Conservation (phyloP, 306 rosid species). For the Quercus cerris region DNA sequence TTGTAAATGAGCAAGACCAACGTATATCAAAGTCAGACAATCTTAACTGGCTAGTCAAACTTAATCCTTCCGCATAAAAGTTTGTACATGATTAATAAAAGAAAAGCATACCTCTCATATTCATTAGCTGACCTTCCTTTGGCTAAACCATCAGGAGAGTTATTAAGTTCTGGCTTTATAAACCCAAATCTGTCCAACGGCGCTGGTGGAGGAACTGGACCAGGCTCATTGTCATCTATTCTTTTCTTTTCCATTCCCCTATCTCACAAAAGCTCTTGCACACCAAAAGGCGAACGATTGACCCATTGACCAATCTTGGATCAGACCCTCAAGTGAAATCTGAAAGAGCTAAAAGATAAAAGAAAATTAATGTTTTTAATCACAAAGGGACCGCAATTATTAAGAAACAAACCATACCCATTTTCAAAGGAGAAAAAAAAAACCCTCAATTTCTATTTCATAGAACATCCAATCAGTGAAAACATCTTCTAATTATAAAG, state of each 20-base stretch:
- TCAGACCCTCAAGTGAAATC: slow-evolving; percentile 2
- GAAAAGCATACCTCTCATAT: slow-evolving; percentile 53
- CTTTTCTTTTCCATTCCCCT: slow-evolving; percentile 76
- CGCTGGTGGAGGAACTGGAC: slow-evolving; percentile 65
- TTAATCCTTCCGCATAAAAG: not conserved
- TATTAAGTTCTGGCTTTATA: slow-evolving; percentile 59
- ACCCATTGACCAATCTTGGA: not conserved
- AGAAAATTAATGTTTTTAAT: not conserved
- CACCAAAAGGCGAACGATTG: slow-evolving; percentile 16
- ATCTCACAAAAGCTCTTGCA: slow-evolving; percentile 24
- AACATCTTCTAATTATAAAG: not conserved
- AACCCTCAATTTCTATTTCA: not conserved
- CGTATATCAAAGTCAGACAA: not conserved
- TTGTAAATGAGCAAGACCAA: not conserved
- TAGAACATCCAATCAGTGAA: not conserved
- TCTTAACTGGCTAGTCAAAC: not conserved
- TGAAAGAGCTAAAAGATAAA: not conserved
- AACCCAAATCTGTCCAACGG: slow-evolving; percentile 89
- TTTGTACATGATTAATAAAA: not conserved
- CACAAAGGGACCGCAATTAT: not conserved
- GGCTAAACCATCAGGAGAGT: slow-evolving; percentile 48
- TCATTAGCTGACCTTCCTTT: slow-evolving; percentile 57
- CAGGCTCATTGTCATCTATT: slow-evolving; percentile 64
- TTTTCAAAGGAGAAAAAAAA: not conserved
- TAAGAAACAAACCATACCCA: not conserved